These are phyloP conservation scores for Xylariaceae sp. DNA, from an alignment of 2,329 filamentous ascomycete species.

Conservation along the genomic window DNA sequence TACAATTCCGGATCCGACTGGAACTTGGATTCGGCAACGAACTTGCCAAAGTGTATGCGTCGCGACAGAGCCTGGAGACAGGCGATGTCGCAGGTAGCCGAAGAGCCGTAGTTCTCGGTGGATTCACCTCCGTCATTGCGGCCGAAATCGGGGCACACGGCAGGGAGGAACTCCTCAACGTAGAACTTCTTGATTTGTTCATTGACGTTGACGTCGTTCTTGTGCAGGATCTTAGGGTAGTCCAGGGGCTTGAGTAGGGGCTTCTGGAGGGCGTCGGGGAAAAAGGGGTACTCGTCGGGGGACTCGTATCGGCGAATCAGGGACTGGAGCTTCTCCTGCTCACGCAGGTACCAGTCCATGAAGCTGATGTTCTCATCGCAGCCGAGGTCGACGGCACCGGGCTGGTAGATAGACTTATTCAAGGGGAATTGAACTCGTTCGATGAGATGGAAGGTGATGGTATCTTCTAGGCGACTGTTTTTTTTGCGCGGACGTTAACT, in stretches of 20 bases:
- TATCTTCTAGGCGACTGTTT: constrained; percentile 85
- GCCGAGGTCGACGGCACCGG: constrained; percentile 75
- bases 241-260: constrained; percentile 82
- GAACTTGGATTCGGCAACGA: constrained; percentile 96
- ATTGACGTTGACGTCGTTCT: constrained; percentile 89
- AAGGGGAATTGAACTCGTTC: constrained; percentile 96
- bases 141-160: constrained; percentile 73
- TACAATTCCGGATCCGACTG: constrained; percentile 74
- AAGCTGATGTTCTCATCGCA: constrained; percentile 56
- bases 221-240: constrained; percentile 83
- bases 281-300: constrained; percentile 97
- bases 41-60: constrained; percentile 96
- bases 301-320: constrained; percentile 91
- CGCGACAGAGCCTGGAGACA: constrained; percentile 86
- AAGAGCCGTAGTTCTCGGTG: constrained; percentile 91
- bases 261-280: constrained; percentile 69
- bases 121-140: constrained; percentile 74
- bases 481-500: not conserved
- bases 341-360: constrained; percentile 87
- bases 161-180: constrained; percentile 74
- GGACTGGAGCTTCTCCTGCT: constrained; percentile 88
- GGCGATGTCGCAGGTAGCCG: constrained; percentile 84
- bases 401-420: constrained; percentile 79
- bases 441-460: constrained; percentile 94
- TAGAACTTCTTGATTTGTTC: constrained; percentile 81